These are phyloP conservation scores for Stephania cephalantha DNA, from an alignment of 164 flowering plant genomes.

Conservation along the genomic window DNA sequence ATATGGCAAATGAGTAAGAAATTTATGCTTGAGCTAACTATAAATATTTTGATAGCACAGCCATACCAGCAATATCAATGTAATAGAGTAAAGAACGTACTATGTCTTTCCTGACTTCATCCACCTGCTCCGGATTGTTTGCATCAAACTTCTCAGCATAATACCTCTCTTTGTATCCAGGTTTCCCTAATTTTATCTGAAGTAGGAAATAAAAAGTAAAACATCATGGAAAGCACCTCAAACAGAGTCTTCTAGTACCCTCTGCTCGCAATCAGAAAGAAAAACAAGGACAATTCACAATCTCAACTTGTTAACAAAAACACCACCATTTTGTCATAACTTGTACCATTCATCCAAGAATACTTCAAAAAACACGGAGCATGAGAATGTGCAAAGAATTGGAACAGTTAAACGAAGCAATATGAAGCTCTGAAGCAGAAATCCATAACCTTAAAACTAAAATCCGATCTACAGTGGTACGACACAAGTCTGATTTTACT, in stretches of 20 bases:
- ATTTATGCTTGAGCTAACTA: not conserved
- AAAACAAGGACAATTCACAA: no score
- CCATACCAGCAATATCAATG: not conserved
- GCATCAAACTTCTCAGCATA: constrained; percentile 77
- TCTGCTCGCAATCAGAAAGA: not conserved
- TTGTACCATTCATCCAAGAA: not conserved
- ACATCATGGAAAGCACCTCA: not conserved
- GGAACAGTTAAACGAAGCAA: no score
- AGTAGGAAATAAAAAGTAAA: not conserved
- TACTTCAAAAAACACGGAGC: not conserved
- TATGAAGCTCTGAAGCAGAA: no score
- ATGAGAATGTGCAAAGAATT: no score
- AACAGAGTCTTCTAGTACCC: not conserved
- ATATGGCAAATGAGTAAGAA: not conserved
- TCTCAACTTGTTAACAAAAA: no score
- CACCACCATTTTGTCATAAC: not conserved
- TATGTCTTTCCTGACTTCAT: constrained; percentile 49
- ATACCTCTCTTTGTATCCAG: constrained; percentile 89
- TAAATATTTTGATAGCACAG: not conserved
- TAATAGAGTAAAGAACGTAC: constrained; percentile 42
- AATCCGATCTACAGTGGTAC: no score
- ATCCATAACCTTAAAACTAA: no score
- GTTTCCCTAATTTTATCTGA: constrained; percentile 86
- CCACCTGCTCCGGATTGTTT: constrained; percentile 45
- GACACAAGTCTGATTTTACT: no score